Conservation (phyloP, 2,329 filamentous ascomycete genomes). For the Trichoderma brevicompactum region DNA sequence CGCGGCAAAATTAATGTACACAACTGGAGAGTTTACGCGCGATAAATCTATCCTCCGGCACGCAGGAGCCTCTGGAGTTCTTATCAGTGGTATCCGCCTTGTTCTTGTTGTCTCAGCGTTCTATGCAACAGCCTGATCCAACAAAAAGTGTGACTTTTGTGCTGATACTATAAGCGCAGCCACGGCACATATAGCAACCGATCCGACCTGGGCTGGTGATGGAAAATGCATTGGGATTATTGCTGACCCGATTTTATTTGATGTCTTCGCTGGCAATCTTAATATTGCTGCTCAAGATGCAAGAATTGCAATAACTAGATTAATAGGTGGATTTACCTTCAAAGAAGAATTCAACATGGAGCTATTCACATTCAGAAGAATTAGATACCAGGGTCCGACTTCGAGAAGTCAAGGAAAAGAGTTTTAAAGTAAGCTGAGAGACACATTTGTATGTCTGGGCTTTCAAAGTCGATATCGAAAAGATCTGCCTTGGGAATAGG, state of each 20-base stretch:
- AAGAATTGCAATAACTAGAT: not conserved
- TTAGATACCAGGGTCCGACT: constrained; percentile 5
- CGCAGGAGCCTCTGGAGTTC: not conserved
- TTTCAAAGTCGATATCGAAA: not conserved
- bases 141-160: not conserved
- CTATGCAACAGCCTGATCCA: constrained; percentile 6
- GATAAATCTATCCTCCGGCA: constrained; percentile 3
- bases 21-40: not conserved
- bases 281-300: constrained; percentile 8
- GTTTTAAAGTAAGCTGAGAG: not conserved
- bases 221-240: not conserved
- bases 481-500: not conserved
- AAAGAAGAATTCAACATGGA: not conserved
- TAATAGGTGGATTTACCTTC: not conserved
- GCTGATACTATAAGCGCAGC: not conserved
- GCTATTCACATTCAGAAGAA: not conserved
- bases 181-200: not conserved
- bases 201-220: not conserved
- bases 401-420: not conserved
- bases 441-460: not conserved
- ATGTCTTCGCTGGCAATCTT: constrained; percentile 6
- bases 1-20: constrained; percentile 10
- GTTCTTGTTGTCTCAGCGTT: not conserved
- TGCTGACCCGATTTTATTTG: not conserved
- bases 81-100: constrained; percentile 6